Evolutionary conservation across 495 filamentous ascomycete species (phyloP).

Genomic region (Aspergillus mulundensis): DNA sequence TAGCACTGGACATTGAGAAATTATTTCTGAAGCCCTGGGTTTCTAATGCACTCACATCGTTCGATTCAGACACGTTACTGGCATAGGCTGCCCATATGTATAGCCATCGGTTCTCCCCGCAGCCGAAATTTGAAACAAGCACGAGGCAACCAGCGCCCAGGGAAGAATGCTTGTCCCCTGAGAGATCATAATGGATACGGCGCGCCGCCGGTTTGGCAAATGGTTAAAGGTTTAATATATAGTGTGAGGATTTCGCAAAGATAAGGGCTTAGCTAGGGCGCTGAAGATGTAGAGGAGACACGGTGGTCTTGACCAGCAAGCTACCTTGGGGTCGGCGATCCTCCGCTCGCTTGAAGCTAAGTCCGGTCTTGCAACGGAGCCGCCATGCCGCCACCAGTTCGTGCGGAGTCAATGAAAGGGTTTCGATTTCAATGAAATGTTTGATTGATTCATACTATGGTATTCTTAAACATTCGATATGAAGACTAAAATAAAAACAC

Average conservation of each 20-base stretch:
- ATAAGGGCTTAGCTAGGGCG: not conserved
- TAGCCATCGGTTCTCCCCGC: conserved; percentile 39
- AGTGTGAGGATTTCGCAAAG: not conserved
- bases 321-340: conserved; percentile 3
- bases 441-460: not conserved
- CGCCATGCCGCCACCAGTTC: not conserved
- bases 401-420: not conserved
- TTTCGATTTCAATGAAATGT: not conserved
- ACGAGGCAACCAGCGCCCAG: conserved; percentile 15
- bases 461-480: conserved; percentile 7
- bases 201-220: not conserved
- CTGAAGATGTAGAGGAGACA: conserved; percentile 6
- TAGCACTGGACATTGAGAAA: conserved; percentile 11
- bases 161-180: not conserved
- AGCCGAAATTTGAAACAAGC: conserved; percentile 22
- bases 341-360: conserved; percentile 6
- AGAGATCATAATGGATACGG: not conserved
- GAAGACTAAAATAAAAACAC: conserved; percentile 3
- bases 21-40: not conserved
- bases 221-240: not conserved
- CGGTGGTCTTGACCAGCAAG: conserved; percentile 11
- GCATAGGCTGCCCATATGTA: conserved; percentile 49
- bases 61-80: conserved; percentile 64
- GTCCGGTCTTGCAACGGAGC: not conserved
- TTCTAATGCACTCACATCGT: conserved; percentile 50